Evolutionary conservation across 352 stramenopile genomes (phyloP).

Genomic region (Phytophthora colocasiae): DNA sequence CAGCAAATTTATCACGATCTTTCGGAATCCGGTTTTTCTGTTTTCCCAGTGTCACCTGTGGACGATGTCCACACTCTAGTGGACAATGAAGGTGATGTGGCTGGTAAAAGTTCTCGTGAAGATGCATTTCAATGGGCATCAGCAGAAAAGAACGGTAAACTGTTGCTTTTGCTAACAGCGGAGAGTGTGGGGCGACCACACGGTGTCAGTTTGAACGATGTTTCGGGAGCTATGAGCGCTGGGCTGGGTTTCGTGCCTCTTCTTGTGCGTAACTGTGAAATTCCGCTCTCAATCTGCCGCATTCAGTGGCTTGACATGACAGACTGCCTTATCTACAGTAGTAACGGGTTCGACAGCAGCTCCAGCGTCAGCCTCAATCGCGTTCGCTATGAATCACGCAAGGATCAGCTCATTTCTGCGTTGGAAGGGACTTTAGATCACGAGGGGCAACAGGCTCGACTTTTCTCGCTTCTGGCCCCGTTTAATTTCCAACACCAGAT

Average conservation of each 20-base stretch:
- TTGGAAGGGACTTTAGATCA: conserved; percentile 72
- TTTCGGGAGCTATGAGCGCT: conserved; percentile 72
- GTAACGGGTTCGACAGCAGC: conserved; percentile 1
- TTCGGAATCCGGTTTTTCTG: conserved; percentile 44
- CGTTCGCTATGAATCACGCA: conserved; percentile 57
- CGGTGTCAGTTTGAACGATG: conserved; percentile 77
- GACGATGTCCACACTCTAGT: background rate
- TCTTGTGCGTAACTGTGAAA: conserved; percentile 77
- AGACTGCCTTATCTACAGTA: conserved; percentile 66
- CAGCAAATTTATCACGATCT: conserved; percentile 64
- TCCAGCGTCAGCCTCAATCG: conserved; percentile 45
- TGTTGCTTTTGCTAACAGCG: conserved; percentile 73
- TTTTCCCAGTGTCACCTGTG: conserved; percentile 43
- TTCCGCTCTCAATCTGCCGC: conserved; percentile 81
- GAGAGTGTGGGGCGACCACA: conserved; percentile 73
- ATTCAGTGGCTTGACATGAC: conserved; percentile 86
- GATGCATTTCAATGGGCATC: conserved; percentile 71
- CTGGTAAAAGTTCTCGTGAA: conserved; percentile 34
- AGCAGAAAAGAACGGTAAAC: conserved; percentile 64
- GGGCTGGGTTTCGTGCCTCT: conserved; percentile 76
- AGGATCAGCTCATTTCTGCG: conserved; percentile 61
- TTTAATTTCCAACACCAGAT: conserved; percentile 83
- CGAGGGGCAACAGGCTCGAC: conserved; percentile 71
- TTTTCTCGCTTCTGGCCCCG: conserved; percentile 71
- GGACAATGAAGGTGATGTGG: background rate